A percentile compares a stretch with the other conserved stretches of the same genome.
Evolutionary conservation across 1,284 basidiomycete species (phyloP).

Genomic region (Albatrellus sp.): DNA sequence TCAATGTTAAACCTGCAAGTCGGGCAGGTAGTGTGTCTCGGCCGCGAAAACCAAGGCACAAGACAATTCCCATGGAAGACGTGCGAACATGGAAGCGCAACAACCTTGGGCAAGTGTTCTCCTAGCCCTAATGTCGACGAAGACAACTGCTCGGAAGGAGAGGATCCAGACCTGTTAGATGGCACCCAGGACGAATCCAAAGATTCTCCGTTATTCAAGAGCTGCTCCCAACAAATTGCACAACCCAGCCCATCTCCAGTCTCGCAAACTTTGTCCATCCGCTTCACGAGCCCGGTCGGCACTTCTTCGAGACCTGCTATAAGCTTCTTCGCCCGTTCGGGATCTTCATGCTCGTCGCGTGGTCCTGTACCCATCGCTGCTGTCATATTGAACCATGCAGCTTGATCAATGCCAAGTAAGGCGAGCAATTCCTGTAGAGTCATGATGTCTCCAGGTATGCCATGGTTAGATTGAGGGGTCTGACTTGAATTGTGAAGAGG

Average conservation of each 20-base stretch:
- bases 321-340: constrained; percentile 47
- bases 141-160: background rate
- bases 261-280: constrained; percentile 28
- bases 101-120: constrained; percentile 26
- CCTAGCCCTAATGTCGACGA: background rate
- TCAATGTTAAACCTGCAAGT: constrained; percentile 73
- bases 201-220: constrained; percentile 35
- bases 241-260: constrained; percentile 37
- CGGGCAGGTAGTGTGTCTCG: constrained; percentile 66
- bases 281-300: constrained; percentile 48
- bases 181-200: too few species aligned
- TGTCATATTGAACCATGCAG: constrained; percentile 10
- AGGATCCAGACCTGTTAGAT: background rate
- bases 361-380: constrained; percentile 14
- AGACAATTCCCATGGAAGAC: constrained; percentile 68
- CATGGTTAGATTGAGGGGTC: background rate
- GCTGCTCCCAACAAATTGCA: constrained; percentile 63
- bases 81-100: constrained; percentile 64
- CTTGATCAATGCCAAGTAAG: constrained; percentile 3
- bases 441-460: background rate
- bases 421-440: background rate
- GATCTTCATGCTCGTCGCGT: constrained; percentile 44
- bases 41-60: constrained; percentile 67
- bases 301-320: constrained; percentile 55
- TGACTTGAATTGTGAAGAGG: background rate